Base-by-base conservation (phyloP, 106 monocot genomes). In the Amphibolis antarctica region DNA sequence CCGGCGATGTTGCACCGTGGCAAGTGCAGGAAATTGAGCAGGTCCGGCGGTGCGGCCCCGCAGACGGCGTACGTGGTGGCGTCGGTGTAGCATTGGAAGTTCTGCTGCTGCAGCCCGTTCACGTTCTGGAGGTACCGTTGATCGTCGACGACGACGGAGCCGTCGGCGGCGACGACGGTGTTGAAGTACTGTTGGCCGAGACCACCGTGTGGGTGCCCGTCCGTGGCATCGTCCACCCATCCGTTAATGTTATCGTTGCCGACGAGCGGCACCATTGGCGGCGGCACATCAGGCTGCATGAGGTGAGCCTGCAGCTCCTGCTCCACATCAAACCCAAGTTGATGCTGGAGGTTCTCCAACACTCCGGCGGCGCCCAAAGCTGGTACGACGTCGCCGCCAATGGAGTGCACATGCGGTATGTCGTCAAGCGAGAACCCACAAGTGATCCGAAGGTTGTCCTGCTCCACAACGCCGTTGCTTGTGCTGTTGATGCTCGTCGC, bases 21-120 rank as follows among this genome's bases (percentile, higher is more conserved):
- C n/a, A 76, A 48, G 12, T 82, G 77, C 21, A 86, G 22, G 60
- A 80, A 52, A 74, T 68, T 86, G 42, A 86, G 74, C 43, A 86
- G 64, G 23, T 86, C 82, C 0, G 79, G 75, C 28, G 59, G 56
- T 46, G 31, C 59, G n/a, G 20, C 24, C n/a, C n/a, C n/a, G 59
- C n/a, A 46, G 14, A 24, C 27, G 11, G 50, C 19, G 13, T 19
- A 68, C 59, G 42, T 64, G 53, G 30, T 75, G 71, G 50, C 75
- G 18, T 28, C 59, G 11, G 59, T 60, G 59, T 42, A 69, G 55
- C 15, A 54, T 10, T 10, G 57, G 12, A 31, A 42, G 45, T 60
- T 31, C 47, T 56, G 56, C 30, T 46, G 65, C 18, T 9, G 14
- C 29, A 21, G 6, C 20, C 12, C 30, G 10, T 18, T 29, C 29